These are phyloP conservation scores for Eucalyptus grandis DNA, from an alignment of 345 rosid genomes.

Conservation along the genomic window DNA sequence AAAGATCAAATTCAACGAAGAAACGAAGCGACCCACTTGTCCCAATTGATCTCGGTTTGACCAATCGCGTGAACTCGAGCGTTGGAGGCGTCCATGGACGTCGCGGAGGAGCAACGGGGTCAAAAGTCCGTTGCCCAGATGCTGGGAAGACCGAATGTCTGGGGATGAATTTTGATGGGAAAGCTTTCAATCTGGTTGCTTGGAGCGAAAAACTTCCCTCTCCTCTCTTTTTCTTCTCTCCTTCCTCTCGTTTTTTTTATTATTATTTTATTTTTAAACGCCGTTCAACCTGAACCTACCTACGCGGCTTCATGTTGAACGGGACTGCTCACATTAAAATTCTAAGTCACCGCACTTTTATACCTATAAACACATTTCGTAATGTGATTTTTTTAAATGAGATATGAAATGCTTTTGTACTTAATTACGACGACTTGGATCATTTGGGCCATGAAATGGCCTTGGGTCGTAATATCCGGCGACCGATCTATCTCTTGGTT, in stretches of 20 bases:
- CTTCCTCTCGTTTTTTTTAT: not conserved
- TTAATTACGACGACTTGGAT: not conserved
- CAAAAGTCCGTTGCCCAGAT: not conserved
- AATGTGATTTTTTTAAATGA: not conserved
- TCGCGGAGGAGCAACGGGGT: not conserved
- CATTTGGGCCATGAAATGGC: not conserved
- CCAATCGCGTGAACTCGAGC: constrained; percentile 55
- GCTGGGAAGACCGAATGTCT: not conserved
- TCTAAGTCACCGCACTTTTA: not conserved
- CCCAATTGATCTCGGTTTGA: constrained; percentile 95
- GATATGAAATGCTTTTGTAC: not conserved
- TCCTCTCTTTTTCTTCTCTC: not conserved
- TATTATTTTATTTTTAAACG: not conserved
- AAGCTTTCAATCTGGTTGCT: not conserved
- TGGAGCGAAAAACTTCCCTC: not conserved
- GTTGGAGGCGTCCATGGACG: constrained; percentile 9
- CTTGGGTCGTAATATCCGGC: not conserved
- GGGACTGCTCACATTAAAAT: not conserved
- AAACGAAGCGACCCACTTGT: constrained; percentile 43
- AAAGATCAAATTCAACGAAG: not conserved
- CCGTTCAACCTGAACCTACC: not conserved
- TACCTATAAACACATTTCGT: not conserved
- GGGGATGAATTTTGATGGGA: not conserved
- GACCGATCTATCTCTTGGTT: not conserved
- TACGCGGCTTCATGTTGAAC: not conserved